Conservation (phyloP, 805 yeast genomes). For the Henningerozyma blattae region DNA sequence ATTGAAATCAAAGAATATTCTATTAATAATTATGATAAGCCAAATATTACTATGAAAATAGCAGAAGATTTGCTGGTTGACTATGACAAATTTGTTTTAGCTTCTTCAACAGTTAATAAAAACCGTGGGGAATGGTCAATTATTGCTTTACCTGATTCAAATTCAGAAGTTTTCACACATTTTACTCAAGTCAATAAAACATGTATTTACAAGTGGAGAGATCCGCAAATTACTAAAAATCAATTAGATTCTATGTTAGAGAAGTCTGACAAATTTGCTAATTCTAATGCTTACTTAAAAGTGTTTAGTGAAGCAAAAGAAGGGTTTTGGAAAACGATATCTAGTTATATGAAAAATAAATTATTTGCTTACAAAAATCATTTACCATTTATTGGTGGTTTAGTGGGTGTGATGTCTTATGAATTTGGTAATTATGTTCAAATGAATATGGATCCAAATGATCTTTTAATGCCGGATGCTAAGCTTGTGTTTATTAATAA, state of each 20-base stretch:
- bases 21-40: constrained; percentile 7
- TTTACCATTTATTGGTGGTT: constrained; percentile 85
- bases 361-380: constrained; percentile 13
- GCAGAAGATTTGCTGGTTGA: constrained; percentile 31
- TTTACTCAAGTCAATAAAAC: constrained; percentile 36
- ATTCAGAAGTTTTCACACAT: constrained; percentile 42
- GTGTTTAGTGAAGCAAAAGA: constrained; percentile 14
- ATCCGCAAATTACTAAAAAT: constrained; percentile 6
- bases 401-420: constrained; percentile 75
- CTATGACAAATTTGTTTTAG: constrained; percentile 41
- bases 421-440: constrained; percentile 60
- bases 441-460: constrained; percentile 25
- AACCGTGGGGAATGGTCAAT: constrained; percentile 69
- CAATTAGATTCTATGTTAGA: not conserved
- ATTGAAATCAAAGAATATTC: constrained; percentile 5
- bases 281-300: constrained; percentile 2
- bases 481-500: constrained; percentile 63
- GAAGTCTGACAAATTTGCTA: not conserved
- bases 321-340: constrained; percentile 19
- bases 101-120: constrained; percentile 44
- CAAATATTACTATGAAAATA: constrained; percentile 31
- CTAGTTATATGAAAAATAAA: constrained; percentile 16
- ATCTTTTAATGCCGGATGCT: constrained; percentile 47
- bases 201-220: constrained; percentile 20
- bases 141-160: constrained; percentile 51